Evolutionary conservation across 768 basidiomycete species (phyloP).

Genomic region (Podaxis pistillaris): DNA sequence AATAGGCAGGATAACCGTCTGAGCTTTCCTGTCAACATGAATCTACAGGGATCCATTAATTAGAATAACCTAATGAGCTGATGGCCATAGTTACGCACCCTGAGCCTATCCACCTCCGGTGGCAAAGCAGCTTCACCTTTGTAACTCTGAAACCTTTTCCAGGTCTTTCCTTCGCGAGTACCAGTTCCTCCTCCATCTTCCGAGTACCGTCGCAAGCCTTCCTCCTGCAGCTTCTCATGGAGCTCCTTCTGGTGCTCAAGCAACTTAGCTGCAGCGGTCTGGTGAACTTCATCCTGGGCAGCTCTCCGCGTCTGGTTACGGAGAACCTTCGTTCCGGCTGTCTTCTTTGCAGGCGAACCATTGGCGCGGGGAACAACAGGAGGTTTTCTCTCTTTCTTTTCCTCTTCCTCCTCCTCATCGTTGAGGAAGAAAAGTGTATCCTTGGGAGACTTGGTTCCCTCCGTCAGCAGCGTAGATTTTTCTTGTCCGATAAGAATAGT

Average conservation of each 20-base stretch:
- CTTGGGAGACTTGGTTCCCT: constrained; percentile 80
- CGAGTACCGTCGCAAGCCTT: constrained; percentile 81
- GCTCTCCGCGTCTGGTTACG: constrained; percentile 90
- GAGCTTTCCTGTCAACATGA: constrained; percentile 84
- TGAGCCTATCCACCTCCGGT: constrained; percentile 71
- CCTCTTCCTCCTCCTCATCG: constrained; percentile 58
- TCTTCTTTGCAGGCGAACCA: constrained; percentile 72
- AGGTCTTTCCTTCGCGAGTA: constrained; percentile 87
- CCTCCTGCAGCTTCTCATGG: constrained; percentile 71
- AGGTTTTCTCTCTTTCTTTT: constrained; percentile 56
- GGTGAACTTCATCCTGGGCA: constrained; percentile 79
- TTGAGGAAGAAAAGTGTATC: constrained; percentile 88
- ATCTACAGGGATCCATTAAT: constrained; percentile 51
- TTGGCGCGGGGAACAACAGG: constrained; percentile 54
- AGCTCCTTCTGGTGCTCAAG: constrained; percentile 87
- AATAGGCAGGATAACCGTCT: constrained; percentile 88
- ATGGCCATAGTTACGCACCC: constrained; percentile 48
- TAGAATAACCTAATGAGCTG: not conserved
- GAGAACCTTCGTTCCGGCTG: constrained; percentile 80
- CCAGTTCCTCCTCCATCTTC: constrained; percentile 73
- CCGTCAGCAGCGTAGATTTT: constrained; percentile 69
- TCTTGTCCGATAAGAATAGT: constrained; percentile 77
- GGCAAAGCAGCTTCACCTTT: constrained; percentile 92
- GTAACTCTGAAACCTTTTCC: constrained; percentile 97
- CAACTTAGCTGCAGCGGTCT: constrained; percentile 74